These are phyloP conservation scores for Russula dissimulans DNA, from an alignment of 768 basidiomycete genomes.

Conservation along the genomic window DNA sequence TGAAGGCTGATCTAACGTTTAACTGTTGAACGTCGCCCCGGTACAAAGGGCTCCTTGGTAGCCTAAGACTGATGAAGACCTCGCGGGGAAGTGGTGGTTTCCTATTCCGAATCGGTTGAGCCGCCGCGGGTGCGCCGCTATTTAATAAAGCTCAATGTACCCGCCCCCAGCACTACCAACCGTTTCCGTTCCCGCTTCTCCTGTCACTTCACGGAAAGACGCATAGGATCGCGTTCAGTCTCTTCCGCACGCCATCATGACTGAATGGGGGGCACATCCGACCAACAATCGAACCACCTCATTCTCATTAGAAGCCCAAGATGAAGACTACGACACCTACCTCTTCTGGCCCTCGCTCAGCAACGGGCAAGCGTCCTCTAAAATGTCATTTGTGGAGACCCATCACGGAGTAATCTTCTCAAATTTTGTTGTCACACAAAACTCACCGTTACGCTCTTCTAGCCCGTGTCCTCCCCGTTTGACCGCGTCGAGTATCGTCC, in stretches of 20 bases:
- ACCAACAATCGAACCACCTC: not conserved
- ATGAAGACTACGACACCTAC: conserved; percentile 17
- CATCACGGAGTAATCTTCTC: not conserved
- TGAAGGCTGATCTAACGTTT: not conserved
- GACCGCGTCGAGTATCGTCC: not conserved
- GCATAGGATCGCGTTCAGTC: not conserved
- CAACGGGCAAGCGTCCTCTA: not conserved
- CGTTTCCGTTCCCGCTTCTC: not conserved
- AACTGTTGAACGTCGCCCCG: not conserved
- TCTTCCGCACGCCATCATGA: not conserved
- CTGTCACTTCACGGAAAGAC: not conserved
- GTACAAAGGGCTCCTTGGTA: not conserved
- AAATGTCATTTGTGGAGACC: not conserved
- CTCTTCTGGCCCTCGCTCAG: conserved; percentile 17
- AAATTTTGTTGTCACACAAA: not conserved
- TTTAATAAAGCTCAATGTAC: not conserved
- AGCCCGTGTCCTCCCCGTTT: not conserved
- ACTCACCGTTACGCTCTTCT: not conserved
- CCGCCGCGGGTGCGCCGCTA: not conserved
- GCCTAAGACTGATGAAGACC: not conserved
- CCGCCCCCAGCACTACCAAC: not conserved
- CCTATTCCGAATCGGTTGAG: conserved; percentile 1
- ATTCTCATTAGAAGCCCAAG: not conserved
- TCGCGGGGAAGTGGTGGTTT: not conserved
- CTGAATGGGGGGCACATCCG: not conserved